Evolutionary conservation across 108 stramenopile species (phyloP).

Genomic region (Nitzschia sp.): DNA sequence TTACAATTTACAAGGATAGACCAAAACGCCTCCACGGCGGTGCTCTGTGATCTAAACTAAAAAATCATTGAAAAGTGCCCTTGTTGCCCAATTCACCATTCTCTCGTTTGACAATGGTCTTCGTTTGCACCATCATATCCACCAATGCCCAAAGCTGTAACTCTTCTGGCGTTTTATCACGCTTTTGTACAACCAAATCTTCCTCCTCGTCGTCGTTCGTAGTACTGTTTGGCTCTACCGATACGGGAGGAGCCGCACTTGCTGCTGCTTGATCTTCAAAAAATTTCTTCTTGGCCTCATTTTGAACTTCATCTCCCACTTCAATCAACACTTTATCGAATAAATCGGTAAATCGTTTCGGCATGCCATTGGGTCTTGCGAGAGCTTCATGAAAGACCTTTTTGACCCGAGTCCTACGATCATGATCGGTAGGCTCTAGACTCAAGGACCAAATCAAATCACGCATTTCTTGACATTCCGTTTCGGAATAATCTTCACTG

Average conservation of each 20-base stretch:
- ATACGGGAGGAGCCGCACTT: neutral
- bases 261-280: constrained; percentile 22
- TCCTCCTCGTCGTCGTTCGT: constrained; percentile 2
- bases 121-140: constrained; percentile 88
- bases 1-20: no score
- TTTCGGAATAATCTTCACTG: constrained; percentile 30
- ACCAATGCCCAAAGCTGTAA: constrained; percentile 78
- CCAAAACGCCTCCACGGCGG: no score
- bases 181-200: neutral
- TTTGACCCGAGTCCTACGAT: constrained; percentile 45
- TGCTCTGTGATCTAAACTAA: neutral
- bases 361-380: constrained; percentile 36
- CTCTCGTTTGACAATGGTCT: constrained; percentile 75
- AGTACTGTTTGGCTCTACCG: constrained; percentile 1
- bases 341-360: constrained; percentile 37
- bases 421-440: constrained; percentile 56
- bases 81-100: constrained; percentile 63
- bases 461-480: constrained; percentile 71
- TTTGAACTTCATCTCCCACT: constrained; percentile 68
- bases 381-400: constrained; percentile 57
- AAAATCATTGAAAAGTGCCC: constrained; percentile 43
- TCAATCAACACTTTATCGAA: constrained; percentile 39
- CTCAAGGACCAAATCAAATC: constrained; percentile 61
- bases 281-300: constrained; percentile 46
- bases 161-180: constrained; percentile 4